A percentile compares a stretch with the other conserved stretches of the same genome.
Conservation (phyloP, 2,329 filamentous ascomycete genomes). For the Capronia coronata region DNA sequence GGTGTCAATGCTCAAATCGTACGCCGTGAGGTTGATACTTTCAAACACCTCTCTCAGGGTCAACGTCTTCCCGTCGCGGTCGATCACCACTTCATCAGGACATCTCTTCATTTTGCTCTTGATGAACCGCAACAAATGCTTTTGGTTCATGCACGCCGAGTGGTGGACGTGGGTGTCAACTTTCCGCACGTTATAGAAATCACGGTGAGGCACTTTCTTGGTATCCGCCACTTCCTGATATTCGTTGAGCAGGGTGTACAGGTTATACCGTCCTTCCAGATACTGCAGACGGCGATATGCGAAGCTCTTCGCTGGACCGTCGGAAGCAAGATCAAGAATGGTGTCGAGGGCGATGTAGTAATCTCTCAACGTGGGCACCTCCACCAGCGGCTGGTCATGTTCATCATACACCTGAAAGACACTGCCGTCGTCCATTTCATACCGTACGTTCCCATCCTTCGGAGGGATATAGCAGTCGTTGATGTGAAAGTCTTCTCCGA, state of each 20-base stretch:
- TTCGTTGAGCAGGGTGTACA: constrained; percentile 88
- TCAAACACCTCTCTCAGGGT: constrained; percentile 92
- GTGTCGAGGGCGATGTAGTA: constrained; percentile 93
- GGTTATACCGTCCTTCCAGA: constrained; percentile 91
- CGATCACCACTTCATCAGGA: constrained; percentile 87
- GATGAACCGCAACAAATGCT: constrained; percentile 95
- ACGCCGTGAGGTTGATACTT: constrained; percentile 93
- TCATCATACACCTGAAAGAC: constrained; percentile 85
- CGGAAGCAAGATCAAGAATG: constrained; percentile 81
- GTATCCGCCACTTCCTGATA: constrained; percentile 98
- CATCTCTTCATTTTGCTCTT: constrained; percentile 99
- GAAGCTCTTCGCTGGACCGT: constrained; percentile 94
- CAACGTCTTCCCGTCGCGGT: constrained; percentile 82
- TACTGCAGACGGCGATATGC: constrained; percentile 92
- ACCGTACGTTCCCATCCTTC: constrained; percentile 64
- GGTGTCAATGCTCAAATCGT: constrained; percentile 96
- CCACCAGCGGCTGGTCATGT: constrained; percentile 62
- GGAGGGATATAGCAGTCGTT: constrained; percentile 64
- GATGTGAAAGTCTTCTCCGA: constrained; percentile 87
- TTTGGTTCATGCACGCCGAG: constrained; percentile 99
- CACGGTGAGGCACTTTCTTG: constrained; percentile 93
- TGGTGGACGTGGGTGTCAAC: constrained; percentile 99
- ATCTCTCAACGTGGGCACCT: constrained; percentile 86
- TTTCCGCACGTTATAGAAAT: constrained; percentile 98
- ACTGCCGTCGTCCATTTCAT: constrained; percentile 71